phyloP scores from a whole-genome alignment of 768 basidiomycete genomes.

The Macrolepiota fuliginosa region DNA sequence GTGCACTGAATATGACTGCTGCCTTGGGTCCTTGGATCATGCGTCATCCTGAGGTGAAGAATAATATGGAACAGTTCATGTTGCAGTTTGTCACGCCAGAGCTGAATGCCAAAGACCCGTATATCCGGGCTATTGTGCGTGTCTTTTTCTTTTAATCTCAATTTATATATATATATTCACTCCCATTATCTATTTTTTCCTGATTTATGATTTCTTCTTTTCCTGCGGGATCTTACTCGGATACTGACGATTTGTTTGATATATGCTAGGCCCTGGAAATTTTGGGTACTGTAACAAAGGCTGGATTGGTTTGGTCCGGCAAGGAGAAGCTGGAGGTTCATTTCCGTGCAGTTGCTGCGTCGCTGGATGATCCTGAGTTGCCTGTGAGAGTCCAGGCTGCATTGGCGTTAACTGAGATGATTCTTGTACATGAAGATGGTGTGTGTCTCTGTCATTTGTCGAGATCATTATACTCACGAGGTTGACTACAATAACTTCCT shows the following conservation, averaged over 20 bases:
- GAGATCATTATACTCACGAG: background rate
- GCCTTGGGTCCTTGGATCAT: slow-evolving; percentile 78
- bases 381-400: slow-evolving; percentile 86
- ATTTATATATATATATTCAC: no score
- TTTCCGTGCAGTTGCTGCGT: slow-evolving; percentile 63
- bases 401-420: slow-evolving; percentile 76
- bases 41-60: slow-evolving; percentile 78
- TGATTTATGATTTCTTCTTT: background rate
- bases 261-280: slow-evolving; percentile 71
- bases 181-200: no score
- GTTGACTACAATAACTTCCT: slow-evolving; percentile 11
- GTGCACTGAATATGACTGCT: slow-evolving; percentile 81
- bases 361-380: slow-evolving; percentile 74
- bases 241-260: slow-evolving; percentile 1
- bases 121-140: slow-evolving; percentile 76
- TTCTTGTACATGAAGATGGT: slow-evolving; percentile 64
- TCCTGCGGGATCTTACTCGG: background rate
- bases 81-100: slow-evolving; percentile 72
- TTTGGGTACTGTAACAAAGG: slow-evolving; percentile 68
- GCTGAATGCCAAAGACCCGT: slow-evolving; percentile 63
- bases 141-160: no score
- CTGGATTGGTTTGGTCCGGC: slow-evolving; percentile 63
- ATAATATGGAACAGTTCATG: slow-evolving; percentile 76
- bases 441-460: background rate
- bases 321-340: slow-evolving; percentile 64